Conservation (phyloP, 352 stramenopile genomes). For the Phytophthora crassamura region DNA sequence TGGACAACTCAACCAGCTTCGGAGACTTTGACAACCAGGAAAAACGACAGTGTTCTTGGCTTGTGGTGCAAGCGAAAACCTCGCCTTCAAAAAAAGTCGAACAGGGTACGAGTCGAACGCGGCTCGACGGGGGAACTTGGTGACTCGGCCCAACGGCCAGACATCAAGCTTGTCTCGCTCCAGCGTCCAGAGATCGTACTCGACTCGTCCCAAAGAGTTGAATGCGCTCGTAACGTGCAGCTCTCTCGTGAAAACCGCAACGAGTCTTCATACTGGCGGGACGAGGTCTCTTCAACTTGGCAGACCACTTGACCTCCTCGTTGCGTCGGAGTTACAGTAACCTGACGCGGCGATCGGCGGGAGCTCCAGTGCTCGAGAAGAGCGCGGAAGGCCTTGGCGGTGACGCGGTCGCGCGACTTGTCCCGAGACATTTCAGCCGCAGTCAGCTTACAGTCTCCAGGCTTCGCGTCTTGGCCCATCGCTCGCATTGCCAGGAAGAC, state of each 20-base stretch:
- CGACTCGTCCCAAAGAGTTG: not conserved
- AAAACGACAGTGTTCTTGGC: no score
- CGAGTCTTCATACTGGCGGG: not conserved
- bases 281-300: constrained; percentile 25
- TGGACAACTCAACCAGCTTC: not conserved
- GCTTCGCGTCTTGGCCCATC: constrained; percentile 5
- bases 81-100: constrained; percentile 13
- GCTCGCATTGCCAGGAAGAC: constrained; percentile 38
- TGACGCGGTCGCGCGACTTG: constrained; percentile 22
- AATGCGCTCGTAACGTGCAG: not conserved
- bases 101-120: not conserved
- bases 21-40: no score
- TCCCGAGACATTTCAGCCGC: constrained; percentile 7
- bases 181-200: not conserved
- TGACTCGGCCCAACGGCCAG: constrained; percentile 1
- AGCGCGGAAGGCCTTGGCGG: constrained; percentile 32
- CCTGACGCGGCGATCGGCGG: constrained; percentile 15
- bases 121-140: constrained; percentile 8
- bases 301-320: constrained; percentile 20
- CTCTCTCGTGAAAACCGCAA: constrained; percentile 2
- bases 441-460: not conserved
- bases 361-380: constrained; percentile 34
- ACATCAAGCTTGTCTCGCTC: not conserved
- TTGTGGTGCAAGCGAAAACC: constrained; percentile 1
- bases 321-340: constrained; percentile 25